A percentile compares a stretch with the other conserved stretches of the same genome.
Evolutionary conservation across 169 alveolate genomes (phyloP).

Genomic region (Eimeria acervulina): DNA sequence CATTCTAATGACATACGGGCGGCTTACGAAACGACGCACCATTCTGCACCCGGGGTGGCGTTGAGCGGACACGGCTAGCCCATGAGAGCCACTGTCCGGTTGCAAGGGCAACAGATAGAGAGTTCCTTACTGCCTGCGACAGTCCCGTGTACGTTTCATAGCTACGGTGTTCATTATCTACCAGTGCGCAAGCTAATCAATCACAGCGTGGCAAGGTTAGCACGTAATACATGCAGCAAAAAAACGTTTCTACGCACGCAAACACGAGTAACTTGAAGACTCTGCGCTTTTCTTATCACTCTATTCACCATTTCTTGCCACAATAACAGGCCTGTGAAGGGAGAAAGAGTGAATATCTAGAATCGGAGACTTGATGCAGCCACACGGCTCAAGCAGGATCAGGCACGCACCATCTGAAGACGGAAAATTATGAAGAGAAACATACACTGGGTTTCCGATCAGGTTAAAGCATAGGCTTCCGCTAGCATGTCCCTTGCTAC

Average conservation of each 20-base stretch:
- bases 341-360: neutral
- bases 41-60: too few relatives aligned
- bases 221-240: neutral
- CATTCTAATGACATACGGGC: neutral
- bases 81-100: neutral
- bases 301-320: neutral
- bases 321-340: neutral
- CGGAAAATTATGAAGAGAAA: too few relatives aligned
- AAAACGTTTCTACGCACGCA: neutral
- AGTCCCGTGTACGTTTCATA: neutral
- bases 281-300: neutral
- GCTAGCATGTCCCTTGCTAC: neutral
- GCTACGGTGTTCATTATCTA: neutral
- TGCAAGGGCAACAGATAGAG: neutral
- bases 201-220: neutral
- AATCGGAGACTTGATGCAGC: neutral
- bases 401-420: neutral
- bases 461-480: neutral
- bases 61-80: neutral
- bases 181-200: neutral
- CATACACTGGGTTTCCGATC: neutral
- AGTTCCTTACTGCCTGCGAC: neutral
- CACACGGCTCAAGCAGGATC: neutral
- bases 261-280: neutral
- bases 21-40: neutral